These are phyloP conservation scores for Boletellus emodensis DNA, from an alignment of 768 basidiomycete genomes.

Conservation along the genomic window DNA sequence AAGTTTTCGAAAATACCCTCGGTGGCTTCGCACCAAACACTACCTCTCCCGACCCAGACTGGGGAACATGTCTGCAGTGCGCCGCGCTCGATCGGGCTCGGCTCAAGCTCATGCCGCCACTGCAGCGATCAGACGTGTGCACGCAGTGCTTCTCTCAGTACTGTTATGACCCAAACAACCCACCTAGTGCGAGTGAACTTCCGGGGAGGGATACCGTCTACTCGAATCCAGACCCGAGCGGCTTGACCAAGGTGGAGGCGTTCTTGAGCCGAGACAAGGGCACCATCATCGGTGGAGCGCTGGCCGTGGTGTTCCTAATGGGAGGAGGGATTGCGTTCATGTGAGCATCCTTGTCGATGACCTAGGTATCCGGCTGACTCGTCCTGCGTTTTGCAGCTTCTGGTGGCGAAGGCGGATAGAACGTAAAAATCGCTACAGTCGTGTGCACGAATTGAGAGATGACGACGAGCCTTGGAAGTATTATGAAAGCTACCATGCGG, in stretches of 20 bases:
- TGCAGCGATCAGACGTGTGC: constrained; percentile 43
- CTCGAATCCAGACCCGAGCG: constrained; percentile 53
- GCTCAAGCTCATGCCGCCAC: constrained; percentile 33
- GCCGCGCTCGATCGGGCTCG: constrained; percentile 58
- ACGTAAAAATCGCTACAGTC: constrained; percentile 16
- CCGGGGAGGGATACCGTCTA: constrained; percentile 41
- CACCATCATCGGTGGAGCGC: constrained; percentile 44
- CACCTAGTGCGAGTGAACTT: constrained; percentile 45
- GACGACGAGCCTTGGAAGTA: constrained; percentile 30
- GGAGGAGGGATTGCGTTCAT: constrained; percentile 33
- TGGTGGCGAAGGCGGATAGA: constrained; percentile 28
- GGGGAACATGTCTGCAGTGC: constrained; percentile 56
- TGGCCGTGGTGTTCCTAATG: constrained; percentile 42
- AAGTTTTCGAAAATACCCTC: constrained; percentile 51
- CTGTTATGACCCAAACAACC: constrained; percentile 57
- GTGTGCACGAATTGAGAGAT: constrained; percentile 26
- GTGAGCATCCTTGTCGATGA: constrained; percentile 21
- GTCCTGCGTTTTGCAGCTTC: constrained; percentile 14
- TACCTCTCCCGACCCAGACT: constrained; percentile 51
- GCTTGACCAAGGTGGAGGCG: constrained; percentile 36
- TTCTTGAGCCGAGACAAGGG: constrained; percentile 47
- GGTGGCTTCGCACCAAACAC: constrained; percentile 60
- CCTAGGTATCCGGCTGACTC: background rate
- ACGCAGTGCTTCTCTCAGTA: constrained; percentile 60
- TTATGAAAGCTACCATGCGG: constrained; percentile 19